phyloP scores from a whole-genome alignment of 2,329 filamentous ascomycete species.

The Sclerotiophoma versabilis region DNA sequence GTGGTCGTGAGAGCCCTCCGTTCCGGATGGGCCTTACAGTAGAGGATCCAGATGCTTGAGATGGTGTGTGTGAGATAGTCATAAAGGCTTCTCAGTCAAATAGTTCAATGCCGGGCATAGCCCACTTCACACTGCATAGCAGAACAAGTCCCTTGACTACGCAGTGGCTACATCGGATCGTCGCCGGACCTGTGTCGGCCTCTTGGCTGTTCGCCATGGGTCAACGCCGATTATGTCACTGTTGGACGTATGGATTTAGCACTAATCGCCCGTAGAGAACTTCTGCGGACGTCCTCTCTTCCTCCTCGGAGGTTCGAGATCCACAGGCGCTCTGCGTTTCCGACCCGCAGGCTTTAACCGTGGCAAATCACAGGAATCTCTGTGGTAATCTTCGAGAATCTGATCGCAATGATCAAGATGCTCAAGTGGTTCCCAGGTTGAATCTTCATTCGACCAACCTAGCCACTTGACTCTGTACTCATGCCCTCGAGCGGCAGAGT shows the following conservation, averaged over 20 bases:
- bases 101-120: background rate
- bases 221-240: background rate
- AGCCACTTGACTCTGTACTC: background rate
- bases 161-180: background rate
- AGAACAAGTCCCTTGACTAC: background rate
- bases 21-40: background rate
- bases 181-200: background rate
- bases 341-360: background rate
- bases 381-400: background rate
- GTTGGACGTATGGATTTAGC: background rate
- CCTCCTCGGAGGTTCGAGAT: background rate
- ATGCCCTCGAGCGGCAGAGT: background rate
- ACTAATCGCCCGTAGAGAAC: background rate
- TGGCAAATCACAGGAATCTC: background rate
- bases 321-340: background rate
- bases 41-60: too few species aligned
- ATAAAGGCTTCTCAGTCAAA: background rate
- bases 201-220: background rate
- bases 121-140: background rate
- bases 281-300: too few species aligned
- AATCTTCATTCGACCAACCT: background rate
- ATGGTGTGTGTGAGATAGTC: background rate
- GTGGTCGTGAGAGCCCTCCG: background rate
- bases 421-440: background rate
- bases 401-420: background rate